Base-by-base conservation (phyloP, 1,284 basidiomycete genomes). In the Amylostereum areolatum region DNA sequence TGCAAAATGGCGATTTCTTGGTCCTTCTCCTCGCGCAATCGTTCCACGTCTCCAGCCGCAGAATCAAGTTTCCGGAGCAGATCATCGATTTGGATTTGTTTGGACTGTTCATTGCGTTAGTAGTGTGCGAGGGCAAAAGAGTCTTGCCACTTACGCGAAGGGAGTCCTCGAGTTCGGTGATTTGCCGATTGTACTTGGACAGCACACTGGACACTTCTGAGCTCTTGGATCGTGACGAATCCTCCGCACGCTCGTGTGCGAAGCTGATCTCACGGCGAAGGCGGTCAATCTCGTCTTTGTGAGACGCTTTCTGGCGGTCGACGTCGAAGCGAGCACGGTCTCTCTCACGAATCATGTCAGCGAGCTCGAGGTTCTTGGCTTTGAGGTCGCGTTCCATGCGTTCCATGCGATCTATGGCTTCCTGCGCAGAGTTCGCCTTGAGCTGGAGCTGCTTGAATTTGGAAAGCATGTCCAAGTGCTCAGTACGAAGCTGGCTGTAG, bases 361-460 rank as follows among this genome's bases (percentile, higher is more conserved):
- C 96, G 32, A 99, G 75, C 67, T 99, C 97, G 50, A 99, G 72
- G 65, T 98, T 99, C 81, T 99, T 99, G 37, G 92, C 79, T 73
- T 99, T 99, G 61, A 98, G 77, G 66, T 99, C 97, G 34, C 95
- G 78, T 66, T 99, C 97, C 95, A 99, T 99, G 52, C 95, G 79
- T 69, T 99, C 97, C 94, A 99, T 98, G 62, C 87, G 88, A 68
- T 99, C 96, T 47, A 99, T 89, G n/a, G 96, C 92, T 69, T 99
- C 97, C 66, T 98, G 96, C 0, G 97, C 95, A 48, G 94, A 97
- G 66, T 95, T 97, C 24, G 97, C 97, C 69, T 97, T 98, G 60
- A 99, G 81, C 66, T 99, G 95, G 80, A 97, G 82, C 62, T 92
- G 89, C 74, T 99, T 99, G 77, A 92, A 96, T 71, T 97, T 98